Evolutionary conservation across 768 basidiomycete species (phyloP), one percentile per base, ranked within the genome.

Genomic region (Psilocybe cyanescens): DNA sequence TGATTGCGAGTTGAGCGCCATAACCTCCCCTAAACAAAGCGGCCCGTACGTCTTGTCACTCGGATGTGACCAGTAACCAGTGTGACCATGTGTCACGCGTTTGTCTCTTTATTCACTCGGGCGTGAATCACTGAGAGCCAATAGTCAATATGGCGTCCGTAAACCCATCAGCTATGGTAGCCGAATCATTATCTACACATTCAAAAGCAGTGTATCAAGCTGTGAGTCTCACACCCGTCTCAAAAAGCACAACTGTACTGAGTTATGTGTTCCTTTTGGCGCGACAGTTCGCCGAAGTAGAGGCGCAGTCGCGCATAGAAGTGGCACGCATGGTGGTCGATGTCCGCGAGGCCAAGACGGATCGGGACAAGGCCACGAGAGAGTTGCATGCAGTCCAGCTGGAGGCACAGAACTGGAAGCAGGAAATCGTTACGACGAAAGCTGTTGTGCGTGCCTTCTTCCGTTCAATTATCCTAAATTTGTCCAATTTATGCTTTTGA

Each of bases 231-330:
- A 3, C 37, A 33, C 16, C 3, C 47, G 28, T 16, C 19, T 54
- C 16, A 19, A 8, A 11, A 17, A 50, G 14, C n/a, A 12, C n/a
- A 44, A 44, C 41, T 44, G 14, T 12, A n/a, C 14, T 39, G 24
- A 44, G 11, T 28, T n/a, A 45, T 29, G 30, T 49, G 28, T 48
- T 14, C 8, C 28, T 58, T 52, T 41, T 8, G 49, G 7, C 55
- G 31, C 44, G 35, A 48, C 51, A 90, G 88, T 77, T 88, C 59
- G 76, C 81, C 12, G 76, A 81, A 37, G 77, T 83, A 16, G 87
- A 90, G 62, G 80, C 81, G n/a, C 81, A 83, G 58, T 78, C 83
- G 3, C 81, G 81, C 63, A 72, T 75, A 44, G 84, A 89, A 64
- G 77, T 87, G 63, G 75, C 82, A 54, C 81, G 80, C 49, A 79